Percentiles rank a stretch among this genome's conserved stretches.
These are phyloP conservation scores for Pythium plurisporium DNA, from an alignment of 352 stramenopile genomes.

Conservation along the genomic window DNA sequence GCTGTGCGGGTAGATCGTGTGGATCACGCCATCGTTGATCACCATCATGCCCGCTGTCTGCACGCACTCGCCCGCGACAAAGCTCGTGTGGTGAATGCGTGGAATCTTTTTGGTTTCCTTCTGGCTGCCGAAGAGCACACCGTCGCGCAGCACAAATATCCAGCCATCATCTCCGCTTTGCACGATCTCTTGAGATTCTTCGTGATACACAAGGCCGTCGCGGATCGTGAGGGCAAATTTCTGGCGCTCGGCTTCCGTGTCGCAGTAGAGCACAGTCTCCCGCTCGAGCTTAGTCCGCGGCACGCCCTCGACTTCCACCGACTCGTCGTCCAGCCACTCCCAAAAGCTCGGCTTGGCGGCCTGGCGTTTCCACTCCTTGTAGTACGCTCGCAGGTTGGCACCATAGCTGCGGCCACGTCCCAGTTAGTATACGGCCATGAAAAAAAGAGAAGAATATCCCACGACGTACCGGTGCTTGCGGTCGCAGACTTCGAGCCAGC, in stretches of 20 bases:
- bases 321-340: conserved; percentile 86
- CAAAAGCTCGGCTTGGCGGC: conserved; percentile 79
- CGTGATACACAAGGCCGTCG: conserved; percentile 60
- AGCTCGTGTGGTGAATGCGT: conserved; percentile 97
- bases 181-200: conserved; percentile 69
- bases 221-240: conserved; percentile 86
- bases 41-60: conserved; percentile 97
- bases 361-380: conserved; percentile 94
- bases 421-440: not conserved
- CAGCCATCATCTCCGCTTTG: conserved; percentile 91
- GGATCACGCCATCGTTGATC: conserved; percentile 87
- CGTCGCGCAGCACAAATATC: conserved; percentile 97
- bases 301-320: conserved; percentile 83
- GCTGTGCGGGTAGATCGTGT: conserved; percentile 95
- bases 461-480: conserved; percentile 72
- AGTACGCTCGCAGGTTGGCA: conserved; percentile 96
- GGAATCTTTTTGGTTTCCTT: conserved; percentile 93
- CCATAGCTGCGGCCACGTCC: conserved; percentile 94
- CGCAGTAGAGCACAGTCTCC: conserved; percentile 95
- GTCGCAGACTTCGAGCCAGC: conserved; percentile 87
- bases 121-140: conserved; percentile 90
- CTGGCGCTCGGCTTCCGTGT: conserved; percentile 82
- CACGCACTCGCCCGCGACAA: conserved; percentile 95
- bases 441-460: not conserved
- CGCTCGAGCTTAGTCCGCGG: conserved; percentile 91